These are phyloP conservation scores for Xylaria hypoxylon DNA, from an alignment of 2,329 filamentous ascomycete species.

Conservation along the genomic window DNA sequence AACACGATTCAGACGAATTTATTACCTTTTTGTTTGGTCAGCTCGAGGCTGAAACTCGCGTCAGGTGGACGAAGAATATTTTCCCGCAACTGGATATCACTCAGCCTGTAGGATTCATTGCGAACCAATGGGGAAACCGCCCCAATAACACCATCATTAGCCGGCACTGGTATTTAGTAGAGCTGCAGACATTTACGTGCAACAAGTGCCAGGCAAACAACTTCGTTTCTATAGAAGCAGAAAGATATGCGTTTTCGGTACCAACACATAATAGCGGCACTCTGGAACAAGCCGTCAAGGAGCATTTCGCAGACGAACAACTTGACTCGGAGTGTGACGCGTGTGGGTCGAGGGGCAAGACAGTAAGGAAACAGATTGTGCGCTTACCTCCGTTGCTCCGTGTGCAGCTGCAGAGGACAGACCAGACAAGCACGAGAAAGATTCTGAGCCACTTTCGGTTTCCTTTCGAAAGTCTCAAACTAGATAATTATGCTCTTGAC, in stretches of 20 bases:
- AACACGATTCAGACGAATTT: conserved; percentile 95
- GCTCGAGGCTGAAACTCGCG: conserved; percentile 87
- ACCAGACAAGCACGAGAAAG: conserved; percentile 63
- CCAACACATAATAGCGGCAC: conserved; percentile 8
- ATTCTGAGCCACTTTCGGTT: conserved; percentile 79
- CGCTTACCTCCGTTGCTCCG: conserved; percentile 74
- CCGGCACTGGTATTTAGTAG: conserved; percentile 80
- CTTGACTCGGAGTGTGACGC: conserved; percentile 32
- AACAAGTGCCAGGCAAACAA: conserved; percentile 61
- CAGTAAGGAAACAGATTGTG: conserved; percentile 19
- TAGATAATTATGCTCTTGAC: conserved; percentile 55
- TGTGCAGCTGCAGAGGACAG: conserved; percentile 65
- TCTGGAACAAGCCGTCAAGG: conserved; percentile 2
- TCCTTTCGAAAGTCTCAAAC: conserved; percentile 75
- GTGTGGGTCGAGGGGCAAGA: conserved; percentile 27
- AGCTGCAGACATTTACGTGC: conserved; percentile 72
- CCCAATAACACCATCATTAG: conserved; percentile 79
- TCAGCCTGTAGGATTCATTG: conserved; percentile 67
- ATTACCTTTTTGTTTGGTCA: conserved; percentile 84
- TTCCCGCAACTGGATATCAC: conserved; percentile 38
- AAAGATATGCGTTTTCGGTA: conserved; percentile 34
- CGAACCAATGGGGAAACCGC: conserved; percentile 80
- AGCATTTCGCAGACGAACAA: conserved; percentile 14
- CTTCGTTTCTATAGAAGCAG: conserved; percentile 9
- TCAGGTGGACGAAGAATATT: conserved; percentile 53